Evolutionary conservation across 2,329 filamentous ascomycete genomes (phyloP).

Genomic region (Fusarium sp.): DNA sequence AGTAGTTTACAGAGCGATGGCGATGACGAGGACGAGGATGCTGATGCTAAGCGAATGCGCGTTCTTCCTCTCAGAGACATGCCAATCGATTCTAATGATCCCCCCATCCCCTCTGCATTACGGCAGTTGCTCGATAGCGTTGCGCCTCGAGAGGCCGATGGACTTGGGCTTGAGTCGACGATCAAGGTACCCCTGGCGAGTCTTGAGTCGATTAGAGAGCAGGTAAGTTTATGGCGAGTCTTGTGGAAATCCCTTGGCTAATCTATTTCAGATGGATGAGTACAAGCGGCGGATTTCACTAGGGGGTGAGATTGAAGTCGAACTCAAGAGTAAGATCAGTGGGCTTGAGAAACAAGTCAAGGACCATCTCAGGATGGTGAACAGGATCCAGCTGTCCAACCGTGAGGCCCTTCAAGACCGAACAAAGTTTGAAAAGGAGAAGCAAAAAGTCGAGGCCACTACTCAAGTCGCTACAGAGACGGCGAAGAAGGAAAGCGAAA

Average conservation of each 20-base stretch:
- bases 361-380: slow-evolving; percentile 56
- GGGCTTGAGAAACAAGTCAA: slow-evolving; percentile 57
- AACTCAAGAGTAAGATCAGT: slow-evolving; percentile 54
- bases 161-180: slow-evolving; percentile 37
- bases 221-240: slow-evolving; percentile 43
- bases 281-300: slow-evolving; percentile 40
- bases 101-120: slow-evolving; percentile 48
- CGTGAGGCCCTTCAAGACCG: slow-evolving; percentile 63
- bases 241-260: slow-evolving; percentile 12
- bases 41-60: slow-evolving; percentile 46
- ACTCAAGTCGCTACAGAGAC: slow-evolving; percentile 43
- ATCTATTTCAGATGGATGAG: slow-evolving; percentile 44
- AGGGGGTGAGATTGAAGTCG: slow-evolving; percentile 45
- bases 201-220: slow-evolving; percentile 53
- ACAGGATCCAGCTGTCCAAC: slow-evolving; percentile 57
- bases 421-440: slow-evolving; percentile 57
- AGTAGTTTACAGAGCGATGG: slow-evolving; percentile 37
- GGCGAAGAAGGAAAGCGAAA: slow-evolving; percentile 49
- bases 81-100: slow-evolving; percentile 38
- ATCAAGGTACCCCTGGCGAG: slow-evolving; percentile 45
- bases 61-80: slow-evolving; percentile 36
- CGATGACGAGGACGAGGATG: slow-evolving; percentile 50
- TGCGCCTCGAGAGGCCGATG: slow-evolving; percentile 14
- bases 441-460: slow-evolving; percentile 50
- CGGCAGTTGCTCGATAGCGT: slow-evolving; percentile 44